Base-by-base conservation (phyloP, 805 yeast genomes). In the Maudiozyma barnettii region DNA sequence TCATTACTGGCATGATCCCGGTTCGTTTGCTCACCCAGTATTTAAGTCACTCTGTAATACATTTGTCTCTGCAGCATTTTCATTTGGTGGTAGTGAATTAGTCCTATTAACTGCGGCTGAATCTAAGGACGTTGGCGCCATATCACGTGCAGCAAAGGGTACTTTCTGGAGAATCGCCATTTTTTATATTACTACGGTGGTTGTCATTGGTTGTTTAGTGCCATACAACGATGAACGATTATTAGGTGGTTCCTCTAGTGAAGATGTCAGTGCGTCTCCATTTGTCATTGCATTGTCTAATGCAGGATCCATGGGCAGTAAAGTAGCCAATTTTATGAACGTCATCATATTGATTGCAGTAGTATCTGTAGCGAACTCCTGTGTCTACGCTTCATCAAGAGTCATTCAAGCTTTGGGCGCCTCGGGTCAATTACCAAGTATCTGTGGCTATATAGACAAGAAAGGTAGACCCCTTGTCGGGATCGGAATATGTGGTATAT, bases 51-150 rank as follows among this genome's bases (percentile, higher is more conserved):
- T 46, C 18, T 43, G 50, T 23, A 48, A 46, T n/a, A 46, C 48
- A 18, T 51, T 51, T 41, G 84, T 79, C 16, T 74, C 83, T 49
- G 88, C 90, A 19, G 86, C 88, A 0, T 84, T 82, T 60, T 74
- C 86, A 16, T 82, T 79, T 59, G 78, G 82, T 40, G 90, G 91
- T 48, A 76, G 85, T 14, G 91, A 83, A 65, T 69, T 84, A 53
- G 76, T 77, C 22, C 84, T 86, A 43, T 67, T 83, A 39, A 84
- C 87, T 4, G 82, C 88, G 20, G 89, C 88, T 13, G 91, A 84
- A 65, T 73, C 88, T 5, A 75, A 67, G 21, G 76, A 82, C 62
- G 48, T 45, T 4, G 70, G 70, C 47, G 65, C 82, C 4, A 71
- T 83, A 47, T 91, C 90, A 30, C 70, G 74, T 39, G 89, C 90